Base-by-base conservation (phyloP, 1,139 yeast genomes). In the Saccharomyces hybrid region DNA sequence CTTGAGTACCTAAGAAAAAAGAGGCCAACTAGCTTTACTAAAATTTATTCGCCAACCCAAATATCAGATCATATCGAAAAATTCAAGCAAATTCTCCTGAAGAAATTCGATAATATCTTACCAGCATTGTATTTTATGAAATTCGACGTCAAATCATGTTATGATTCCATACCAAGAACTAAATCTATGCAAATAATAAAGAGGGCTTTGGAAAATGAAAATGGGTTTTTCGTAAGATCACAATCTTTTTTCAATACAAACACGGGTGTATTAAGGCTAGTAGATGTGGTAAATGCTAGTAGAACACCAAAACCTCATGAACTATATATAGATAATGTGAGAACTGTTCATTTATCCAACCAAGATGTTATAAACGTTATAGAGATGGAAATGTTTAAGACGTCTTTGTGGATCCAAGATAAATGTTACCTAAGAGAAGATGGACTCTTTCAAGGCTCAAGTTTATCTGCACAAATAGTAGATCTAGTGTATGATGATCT, bases 401-500 rank as follows among this genome's bases (percentile, higher is more conserved):
- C 80, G 0, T 65, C 73, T 0, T 64, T 83, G 0, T 65, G 62
- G 38, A 66, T 75, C 1, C 68, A 70, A 2, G 65, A 65, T 0
- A 61, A 61, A 2, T 69, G 72, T 3, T 81, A 71, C 58, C 67
- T 69, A 28, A 74, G 96, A 56, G 77, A 71, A 46, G 70, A 74
- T 9, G 99, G 99, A 0, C 78, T 93, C 0, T 93, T 87, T 53
- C 99, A 93, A 70, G 99, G 99, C 0, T 82, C 89, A 6, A 82
- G 85, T 0, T 70, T 91, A 14, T 95, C 96, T 60, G 79, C 88
- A 0, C 73, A 83, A 1, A 74, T 93, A 42, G 90, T 96, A 60
- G 88, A 90, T 60, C 64, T 90, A 4, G 81, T 88, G 0, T 86
- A 87, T 62, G 88, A 86, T 60, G 75, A 78, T 7, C 67, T 91